Conservation (phyloP, 148 eudicot species). For the Persicaria tinctoria region DNA sequence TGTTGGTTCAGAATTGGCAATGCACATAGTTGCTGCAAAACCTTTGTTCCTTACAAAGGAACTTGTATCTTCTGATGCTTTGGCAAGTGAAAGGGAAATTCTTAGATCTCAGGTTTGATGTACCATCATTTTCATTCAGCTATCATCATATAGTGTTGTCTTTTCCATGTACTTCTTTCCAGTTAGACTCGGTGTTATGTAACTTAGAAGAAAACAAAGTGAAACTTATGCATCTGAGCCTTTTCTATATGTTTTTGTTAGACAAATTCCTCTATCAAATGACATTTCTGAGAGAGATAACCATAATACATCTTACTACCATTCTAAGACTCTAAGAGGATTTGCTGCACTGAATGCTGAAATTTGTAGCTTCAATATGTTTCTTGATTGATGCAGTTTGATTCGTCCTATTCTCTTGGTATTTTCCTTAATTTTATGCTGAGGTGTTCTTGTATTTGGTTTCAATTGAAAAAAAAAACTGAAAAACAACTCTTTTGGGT, state of each 20-base stretch:
- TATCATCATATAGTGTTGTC: neutral
- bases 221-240: neutral
- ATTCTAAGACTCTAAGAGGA: no score
- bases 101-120: conserved; percentile 74
- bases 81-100: conserved; percentile 78
- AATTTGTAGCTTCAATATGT: neutral
- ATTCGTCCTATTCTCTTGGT: neutral
- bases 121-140: conserved; percentile 4
- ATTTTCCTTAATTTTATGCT: neutral
- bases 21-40: conserved; percentile 92
- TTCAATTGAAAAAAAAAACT: neutral
- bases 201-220: neutral
- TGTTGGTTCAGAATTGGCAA: conserved; percentile 88
- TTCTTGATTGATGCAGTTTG: neutral
- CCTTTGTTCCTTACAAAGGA: conserved; percentile 79
- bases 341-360: neutral
- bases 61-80: conserved; percentile 65
- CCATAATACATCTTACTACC: no score
- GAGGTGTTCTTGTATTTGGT: neutral
- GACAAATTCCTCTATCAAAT: neutral
- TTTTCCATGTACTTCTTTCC: neutral
- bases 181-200: neutral
- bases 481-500: no score
- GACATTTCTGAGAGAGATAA: neutral
- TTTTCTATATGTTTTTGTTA: neutral